These are phyloP conservation scores for Scedosporium apiospermum DNA, from an alignment of 2,329 filamentous ascomycete species.

Conservation along the genomic window DNA sequence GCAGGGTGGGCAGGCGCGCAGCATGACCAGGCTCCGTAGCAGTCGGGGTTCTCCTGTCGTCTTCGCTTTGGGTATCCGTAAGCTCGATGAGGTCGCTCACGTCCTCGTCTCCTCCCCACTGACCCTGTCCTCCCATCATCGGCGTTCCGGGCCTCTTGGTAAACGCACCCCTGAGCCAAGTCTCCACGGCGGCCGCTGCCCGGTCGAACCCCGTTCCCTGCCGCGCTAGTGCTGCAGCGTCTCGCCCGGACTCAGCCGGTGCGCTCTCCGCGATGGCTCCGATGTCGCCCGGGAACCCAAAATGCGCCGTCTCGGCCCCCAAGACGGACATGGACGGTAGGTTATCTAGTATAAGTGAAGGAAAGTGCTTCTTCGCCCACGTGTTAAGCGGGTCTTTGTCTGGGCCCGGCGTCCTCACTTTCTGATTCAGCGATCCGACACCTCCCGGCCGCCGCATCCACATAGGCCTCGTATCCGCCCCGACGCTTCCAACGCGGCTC, in stretches of 20 bases:
- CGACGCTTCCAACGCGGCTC: slow-evolving; percentile 27
- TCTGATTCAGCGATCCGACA: slow-evolving; percentile 69
- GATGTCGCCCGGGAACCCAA: slow-evolving; percentile 37
- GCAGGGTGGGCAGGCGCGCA: neutral
- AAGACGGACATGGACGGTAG: slow-evolving; percentile 58
- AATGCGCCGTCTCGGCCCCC: slow-evolving; percentile 49
- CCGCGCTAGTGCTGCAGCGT: slow-evolving; percentile 12
- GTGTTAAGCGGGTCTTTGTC: slow-evolving; percentile 77
- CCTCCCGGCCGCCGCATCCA: slow-evolving; percentile 80
- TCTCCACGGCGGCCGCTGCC: slow-evolving; percentile 78
- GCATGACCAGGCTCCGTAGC: slow-evolving; percentile 5
- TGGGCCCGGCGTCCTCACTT: slow-evolving; percentile 66
- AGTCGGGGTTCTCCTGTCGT: slow-evolving; percentile 26
- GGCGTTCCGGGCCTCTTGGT: slow-evolving; percentile 49
- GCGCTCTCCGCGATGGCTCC: slow-evolving; percentile 41
- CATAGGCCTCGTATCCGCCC: slow-evolving; percentile 31
- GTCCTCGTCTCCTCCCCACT: slow-evolving; percentile 21
- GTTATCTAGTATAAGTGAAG: slow-evolving; percentile 62
- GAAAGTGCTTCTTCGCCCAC: slow-evolving; percentile 75
- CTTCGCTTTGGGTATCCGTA: slow-evolving; percentile 50
- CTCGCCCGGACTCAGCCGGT: slow-evolving; percentile 14
- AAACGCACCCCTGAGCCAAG: slow-evolving; percentile 80
- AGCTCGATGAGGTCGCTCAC: slow-evolving; percentile 63
- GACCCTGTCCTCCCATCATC: slow-evolving; percentile 26
- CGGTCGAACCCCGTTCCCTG: slow-evolving; percentile 60